Percentiles rank a stretch among this genome's conserved stretches.
Evolutionary conservation across 106 monocot species (phyloP).

Genomic region (Dactylorhiza incarnata): DNA sequence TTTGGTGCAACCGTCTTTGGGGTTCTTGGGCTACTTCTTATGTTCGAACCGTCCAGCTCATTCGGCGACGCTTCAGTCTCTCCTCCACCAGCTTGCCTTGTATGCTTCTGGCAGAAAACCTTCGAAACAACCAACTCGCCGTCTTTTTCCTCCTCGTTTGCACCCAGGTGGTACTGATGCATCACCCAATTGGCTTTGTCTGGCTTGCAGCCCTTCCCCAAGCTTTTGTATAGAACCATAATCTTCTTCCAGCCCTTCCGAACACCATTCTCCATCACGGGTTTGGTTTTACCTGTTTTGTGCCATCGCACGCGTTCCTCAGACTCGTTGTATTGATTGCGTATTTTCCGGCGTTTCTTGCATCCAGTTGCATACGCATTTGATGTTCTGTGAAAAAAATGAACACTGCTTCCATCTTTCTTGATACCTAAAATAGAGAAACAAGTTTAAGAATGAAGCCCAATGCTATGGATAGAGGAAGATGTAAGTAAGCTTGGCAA

Average conservation of each 20-base stretch:
- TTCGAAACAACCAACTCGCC: conserved; percentile 88
- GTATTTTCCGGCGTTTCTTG: conserved; percentile 78
- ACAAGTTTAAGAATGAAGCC: not conserved
- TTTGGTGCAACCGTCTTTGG: conserved; percentile 63
- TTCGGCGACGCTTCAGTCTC: conserved; percentile 11
- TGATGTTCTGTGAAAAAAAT: conserved; percentile 79
- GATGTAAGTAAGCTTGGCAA: not conserved
- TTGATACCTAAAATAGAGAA: conserved; percentile 47
- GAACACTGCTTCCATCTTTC: conserved; percentile 76
- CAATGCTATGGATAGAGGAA: not conserved
- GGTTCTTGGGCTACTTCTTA: conserved; percentile 51
- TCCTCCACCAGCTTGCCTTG: conserved; percentile 27
- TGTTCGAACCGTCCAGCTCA: conserved; percentile 18
- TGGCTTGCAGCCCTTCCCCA: conserved; percentile 49
- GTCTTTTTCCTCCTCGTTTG: conserved; percentile 82
- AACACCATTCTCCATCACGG: conserved; percentile 60
- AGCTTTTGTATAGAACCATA: conserved; percentile 78
- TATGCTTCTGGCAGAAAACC: conserved; percentile 51
- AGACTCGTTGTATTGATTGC: conserved; percentile 12
- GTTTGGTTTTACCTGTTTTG: conserved; percentile 92
- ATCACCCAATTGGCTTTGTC: conserved; percentile 93
- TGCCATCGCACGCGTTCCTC: conserved; percentile 78
- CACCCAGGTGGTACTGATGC: conserved; percentile 94
- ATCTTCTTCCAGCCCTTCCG: conserved; percentile 92
- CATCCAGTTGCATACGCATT: conserved; percentile 83